These are phyloP conservation scores for Eutypa lata DNA, from an alignment of 2,329 filamentous ascomycete genomes.

Conservation along the genomic window DNA sequence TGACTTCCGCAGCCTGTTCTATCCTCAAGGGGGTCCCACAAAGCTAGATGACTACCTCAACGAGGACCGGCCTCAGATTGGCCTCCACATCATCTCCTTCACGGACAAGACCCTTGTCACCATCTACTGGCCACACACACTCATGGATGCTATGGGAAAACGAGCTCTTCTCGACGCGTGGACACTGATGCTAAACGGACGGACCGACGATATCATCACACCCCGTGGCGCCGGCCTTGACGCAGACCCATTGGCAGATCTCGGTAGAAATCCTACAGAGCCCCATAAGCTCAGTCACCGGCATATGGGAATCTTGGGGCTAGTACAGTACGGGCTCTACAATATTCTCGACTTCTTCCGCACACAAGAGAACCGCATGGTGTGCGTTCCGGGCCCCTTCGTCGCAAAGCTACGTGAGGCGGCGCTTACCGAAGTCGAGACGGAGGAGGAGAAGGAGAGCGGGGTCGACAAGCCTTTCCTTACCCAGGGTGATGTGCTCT, in stretches of 20 bases:
- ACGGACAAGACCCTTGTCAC: constrained; percentile 46
- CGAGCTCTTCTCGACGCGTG: constrained; percentile 41
- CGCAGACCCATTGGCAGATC: constrained; percentile 32
- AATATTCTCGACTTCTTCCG: constrained; percentile 32
- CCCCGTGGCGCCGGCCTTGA: constrained; percentile 34
- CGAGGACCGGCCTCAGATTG: constrained; percentile 42
- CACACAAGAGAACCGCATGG: constrained; percentile 31
- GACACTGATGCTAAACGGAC: constrained; percentile 41
- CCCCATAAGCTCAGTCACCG: constrained; percentile 21
- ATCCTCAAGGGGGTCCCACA: constrained; percentile 20
- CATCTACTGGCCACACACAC: constrained; percentile 43
- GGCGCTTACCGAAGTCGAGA: constrained; percentile 26
- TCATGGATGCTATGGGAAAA: constrained; percentile 45
- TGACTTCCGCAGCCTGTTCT: constrained; percentile 22
- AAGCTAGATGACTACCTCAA: constrained; percentile 37
- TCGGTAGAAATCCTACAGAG: constrained; percentile 21
- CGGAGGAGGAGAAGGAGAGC: constrained; percentile 7
- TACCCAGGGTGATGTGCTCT: too few species aligned
- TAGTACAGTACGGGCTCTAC: constrained; percentile 30
- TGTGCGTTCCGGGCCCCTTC: constrained; percentile 35
- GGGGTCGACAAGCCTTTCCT: too few species aligned
- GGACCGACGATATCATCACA: constrained; percentile 37
- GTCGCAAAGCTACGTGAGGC: constrained; percentile 27
- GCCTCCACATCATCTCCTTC: constrained; percentile 47
- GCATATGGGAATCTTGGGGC: constrained; percentile 21